Conservation (phyloP, 495 filamentous ascomycete genomes). For the Penicillium odoratum region DNA sequence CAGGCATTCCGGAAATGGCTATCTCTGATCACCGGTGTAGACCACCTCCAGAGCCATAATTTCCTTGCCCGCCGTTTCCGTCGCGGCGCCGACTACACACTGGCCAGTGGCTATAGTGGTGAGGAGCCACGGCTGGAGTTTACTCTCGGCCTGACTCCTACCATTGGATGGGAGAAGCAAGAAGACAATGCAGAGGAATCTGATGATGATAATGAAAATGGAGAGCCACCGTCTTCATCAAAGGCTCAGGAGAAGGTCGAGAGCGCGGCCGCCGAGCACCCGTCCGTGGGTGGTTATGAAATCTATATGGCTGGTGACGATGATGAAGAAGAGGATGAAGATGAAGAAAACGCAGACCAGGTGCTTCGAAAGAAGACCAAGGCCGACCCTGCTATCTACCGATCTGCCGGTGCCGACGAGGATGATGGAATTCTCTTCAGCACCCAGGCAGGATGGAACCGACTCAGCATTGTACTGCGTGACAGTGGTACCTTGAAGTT, state of each 20-base stretch:
- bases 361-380: conserved; percentile 35
- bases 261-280: conserved; percentile 46
- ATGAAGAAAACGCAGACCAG: conserved; percentile 31
- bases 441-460: conserved; percentile 86
- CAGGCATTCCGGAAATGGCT: conserved; percentile 91
- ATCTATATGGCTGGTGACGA: conserved; percentile 91
- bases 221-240: conserved; percentile 11
- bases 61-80: conserved; percentile 82
- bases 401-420: conserved; percentile 66
- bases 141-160: conserved; percentile 80
- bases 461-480: conserved; percentile 81
- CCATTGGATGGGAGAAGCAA: conserved; percentile 76
- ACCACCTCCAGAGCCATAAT: conserved; percentile 58
- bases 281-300: conserved; percentile 77
- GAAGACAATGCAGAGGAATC: conserved; percentile 45
- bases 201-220: conserved; percentile 17
- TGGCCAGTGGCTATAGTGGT: conserved; percentile 78
- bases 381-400: conserved; percentile 82
- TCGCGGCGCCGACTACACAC: conserved; percentile 83
- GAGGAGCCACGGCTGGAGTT: conserved; percentile 84
- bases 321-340: conserved; percentile 56
- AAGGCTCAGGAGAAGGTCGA: conserved; percentile 29
- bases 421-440: conserved; percentile 92
- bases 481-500: conserved; percentile 86
- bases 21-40: conserved; percentile 72